Percentiles rank a stretch among this genome's conserved stretches.
These are phyloP conservation scores for Thozetella sp. DNA, from an alignment of 495 filamentous ascomycete species.

Conservation along the genomic window DNA sequence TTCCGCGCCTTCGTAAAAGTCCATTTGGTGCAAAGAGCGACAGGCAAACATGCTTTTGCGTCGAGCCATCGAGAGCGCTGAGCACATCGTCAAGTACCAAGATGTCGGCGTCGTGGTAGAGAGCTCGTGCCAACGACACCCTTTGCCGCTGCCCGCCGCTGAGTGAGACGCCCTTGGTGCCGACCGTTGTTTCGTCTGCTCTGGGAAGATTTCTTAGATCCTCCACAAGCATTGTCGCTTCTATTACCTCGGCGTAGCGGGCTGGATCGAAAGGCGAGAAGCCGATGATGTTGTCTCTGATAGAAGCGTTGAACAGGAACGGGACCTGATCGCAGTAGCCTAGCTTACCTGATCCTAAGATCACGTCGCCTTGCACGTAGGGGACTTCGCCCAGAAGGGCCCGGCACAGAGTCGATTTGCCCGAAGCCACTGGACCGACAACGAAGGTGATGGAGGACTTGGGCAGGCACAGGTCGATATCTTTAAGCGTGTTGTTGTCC, in stretches of 20 bases:
- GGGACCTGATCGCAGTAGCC: constrained; percentile 43
- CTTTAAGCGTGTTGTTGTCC: constrained; percentile 25
- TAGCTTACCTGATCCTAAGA: constrained; percentile 6
- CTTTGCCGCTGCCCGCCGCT: constrained; percentile 67
- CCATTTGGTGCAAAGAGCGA: constrained; percentile 53
- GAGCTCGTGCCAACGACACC: constrained; percentile 26
- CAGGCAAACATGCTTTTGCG: constrained; percentile 58
- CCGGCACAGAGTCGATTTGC: constrained; percentile 51
- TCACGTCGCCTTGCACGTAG: constrained; percentile 18
- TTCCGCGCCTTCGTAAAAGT: constrained; percentile 46
- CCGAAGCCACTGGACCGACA: constrained; percentile 47
- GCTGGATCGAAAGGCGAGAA: constrained; percentile 51
- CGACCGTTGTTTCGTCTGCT: constrained; percentile 56
- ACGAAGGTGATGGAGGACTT: constrained; percentile 32
- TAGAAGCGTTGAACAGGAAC: constrained; percentile 59
- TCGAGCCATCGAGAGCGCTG: constrained; percentile 59
- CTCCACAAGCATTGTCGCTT: constrained; percentile 55
- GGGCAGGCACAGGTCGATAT: constrained; percentile 28
- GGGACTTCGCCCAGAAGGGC: constrained; percentile 54
- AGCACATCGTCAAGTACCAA: constrained; percentile 14
- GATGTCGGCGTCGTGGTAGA: constrained; percentile 3
- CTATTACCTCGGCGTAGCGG: constrained; percentile 60
- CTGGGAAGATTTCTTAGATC: constrained; percentile 50
- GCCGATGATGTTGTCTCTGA: constrained; percentile 56
- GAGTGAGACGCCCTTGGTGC: constrained; percentile 61